phyloP scores from a whole-genome alignment of 2,329 filamentous ascomycete species.

The Apiospora koreana region DNA sequence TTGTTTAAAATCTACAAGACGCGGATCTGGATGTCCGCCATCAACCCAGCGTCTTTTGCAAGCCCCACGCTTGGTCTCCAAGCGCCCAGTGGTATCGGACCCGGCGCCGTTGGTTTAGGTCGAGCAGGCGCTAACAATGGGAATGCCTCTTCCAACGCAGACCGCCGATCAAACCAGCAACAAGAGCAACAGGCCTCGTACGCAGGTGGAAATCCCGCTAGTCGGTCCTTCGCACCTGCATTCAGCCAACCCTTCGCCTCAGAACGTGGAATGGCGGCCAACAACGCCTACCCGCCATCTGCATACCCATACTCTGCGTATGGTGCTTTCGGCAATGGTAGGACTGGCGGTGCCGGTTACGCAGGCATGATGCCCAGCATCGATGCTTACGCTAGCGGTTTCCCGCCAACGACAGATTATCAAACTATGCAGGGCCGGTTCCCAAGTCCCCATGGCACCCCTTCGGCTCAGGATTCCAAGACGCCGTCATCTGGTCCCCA shows the following conservation, averaged over 20 bases:
- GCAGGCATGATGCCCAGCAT: constrained; percentile 39
- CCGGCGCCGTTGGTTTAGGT: constrained; percentile 63
- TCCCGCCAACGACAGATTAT: constrained; percentile 41
- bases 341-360: constrained; percentile 39
- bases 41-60: constrained; percentile 95
- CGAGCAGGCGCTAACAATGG: constrained; percentile 42
- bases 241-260: constrained; percentile 43
- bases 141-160: constrained; percentile 31
- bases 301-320: constrained; percentile 45
- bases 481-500: constrained; percentile 40
- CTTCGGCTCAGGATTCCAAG: constrained; percentile 35
- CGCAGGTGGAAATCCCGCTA: constrained; percentile 36
- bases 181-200: constrained; percentile 44
- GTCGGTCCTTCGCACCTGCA: constrained; percentile 43
- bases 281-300: constrained; percentile 39
- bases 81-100: constrained; percentile 66
- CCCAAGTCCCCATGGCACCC: constrained; percentile 33
- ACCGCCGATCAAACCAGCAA: constrained; percentile 49
- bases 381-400: constrained; percentile 44
- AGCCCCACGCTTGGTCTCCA: constrained; percentile 73
- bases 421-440: constrained; percentile 45
- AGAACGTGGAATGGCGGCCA: constrained; percentile 43
- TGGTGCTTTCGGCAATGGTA: constrained; percentile 43
- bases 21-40: constrained; percentile 98
- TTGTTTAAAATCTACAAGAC: constrained; percentile 99